Base-by-base conservation (phyloP, 176 grass and related monocot species). In the Phoenix dactylifera region DNA sequence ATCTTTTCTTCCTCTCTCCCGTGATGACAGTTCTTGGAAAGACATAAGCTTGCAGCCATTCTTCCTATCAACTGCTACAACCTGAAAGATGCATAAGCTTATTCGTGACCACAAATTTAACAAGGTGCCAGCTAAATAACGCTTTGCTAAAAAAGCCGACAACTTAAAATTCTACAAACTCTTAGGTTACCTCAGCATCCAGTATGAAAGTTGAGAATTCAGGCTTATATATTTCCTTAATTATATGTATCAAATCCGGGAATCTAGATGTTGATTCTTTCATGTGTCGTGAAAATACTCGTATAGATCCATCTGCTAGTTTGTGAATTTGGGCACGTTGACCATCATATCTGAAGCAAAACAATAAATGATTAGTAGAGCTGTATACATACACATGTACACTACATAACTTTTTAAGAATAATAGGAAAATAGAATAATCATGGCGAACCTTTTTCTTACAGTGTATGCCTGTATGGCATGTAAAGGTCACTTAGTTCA, bases 291-390 rank as follows among this genome's bases (percentile, higher is more conserved):
- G 92, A 97, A 85, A 97, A 97, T 72, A 91, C 78, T 61, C 71
- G 72, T 70, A 88, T 58, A 49, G 87, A 91, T 50, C 83, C 92
- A 80, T 97, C 81, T 70, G 28, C 19, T 77, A 73, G 55, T 88
- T 77, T 82, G 67, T 97, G 92, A 80, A 97, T 97, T 86, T 97
- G 92, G 6, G 92, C 92, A 51, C 87, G 80, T 72, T 97, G 92
- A 69, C 87, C 92, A 79, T 97, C 92, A 82, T 97, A 97, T 67
- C 92, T 97, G 66, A 28, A 87, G 71, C 12, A 50, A 53, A 58
- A 66, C 24, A 63, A 69, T 67, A 55, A 4, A 55, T 54, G 4
- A 24, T 51, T 9, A 44, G 7, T 5, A 62, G 35, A 53, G 20
- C 4, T 24, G 35, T 44, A 44, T 44, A 14, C 35, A 44, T 12